Percentiles rank a stretch among this genome's conserved stretches.
phyloP scores from a whole-genome alignment of 371 early-diverging fungal species.

The Mortierella sp. region DNA sequence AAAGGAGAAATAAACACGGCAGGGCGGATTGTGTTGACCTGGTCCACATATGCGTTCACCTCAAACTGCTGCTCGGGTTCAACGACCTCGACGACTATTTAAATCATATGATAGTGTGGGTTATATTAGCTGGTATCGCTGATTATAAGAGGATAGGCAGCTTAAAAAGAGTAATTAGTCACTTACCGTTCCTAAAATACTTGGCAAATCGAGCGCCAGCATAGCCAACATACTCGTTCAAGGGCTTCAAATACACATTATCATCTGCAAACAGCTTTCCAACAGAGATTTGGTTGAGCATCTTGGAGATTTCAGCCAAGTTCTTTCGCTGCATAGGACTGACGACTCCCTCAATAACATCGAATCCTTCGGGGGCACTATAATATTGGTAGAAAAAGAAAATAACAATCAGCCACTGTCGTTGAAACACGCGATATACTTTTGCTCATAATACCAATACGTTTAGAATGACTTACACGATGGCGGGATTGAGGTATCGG shows the following conservation, averaged over 20 bases:
- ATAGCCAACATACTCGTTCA: conserved; percentile 84
- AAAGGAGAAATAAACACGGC: conserved; percentile 89
- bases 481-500: conserved; percentile 98
- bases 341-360: conserved; percentile 90
- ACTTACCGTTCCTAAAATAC: conserved; percentile 80
- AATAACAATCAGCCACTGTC: not conserved
- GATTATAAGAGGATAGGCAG: not conserved
- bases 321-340: conserved; percentile 94
- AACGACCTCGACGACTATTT: conserved; percentile 81
- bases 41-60: conserved; percentile 91
- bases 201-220: conserved; percentile 80
- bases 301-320: conserved; percentile 94
- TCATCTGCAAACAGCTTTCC: conserved; percentile 79
- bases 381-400: conserved; percentile 14
- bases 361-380: conserved; percentile 96
- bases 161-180: not conserved
- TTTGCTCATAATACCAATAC: not conserved
- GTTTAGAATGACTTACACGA: conserved; percentile 75
- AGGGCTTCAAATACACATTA: conserved; percentile 79
- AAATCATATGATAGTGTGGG: not conserved
- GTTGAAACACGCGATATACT: no score
- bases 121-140: not conserved
- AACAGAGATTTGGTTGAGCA: conserved; percentile 92
- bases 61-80: conserved; percentile 92
- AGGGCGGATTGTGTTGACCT: conserved; percentile 87